These are phyloP conservation scores for Coniferiporia weirii DNA, from an alignment of 1,284 basidiomycete species.

Conservation along the genomic window DNA sequence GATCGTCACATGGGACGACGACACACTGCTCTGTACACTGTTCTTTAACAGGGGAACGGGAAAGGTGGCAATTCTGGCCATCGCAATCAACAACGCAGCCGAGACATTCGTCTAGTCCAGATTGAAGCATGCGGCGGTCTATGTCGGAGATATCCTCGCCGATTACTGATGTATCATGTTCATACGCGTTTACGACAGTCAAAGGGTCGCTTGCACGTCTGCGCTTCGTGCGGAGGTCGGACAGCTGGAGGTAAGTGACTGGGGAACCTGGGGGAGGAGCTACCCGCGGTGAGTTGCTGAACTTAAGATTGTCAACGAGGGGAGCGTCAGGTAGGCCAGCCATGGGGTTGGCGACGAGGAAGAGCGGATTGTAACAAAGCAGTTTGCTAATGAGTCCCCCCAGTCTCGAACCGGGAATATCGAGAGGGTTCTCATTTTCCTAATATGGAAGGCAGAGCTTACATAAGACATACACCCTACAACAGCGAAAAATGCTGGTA, in stretches of 20 bases:
- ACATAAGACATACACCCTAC: no score
- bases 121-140: not conserved
- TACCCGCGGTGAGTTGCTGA: not conserved
- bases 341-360: not conserved
- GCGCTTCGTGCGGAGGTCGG: slow-evolving; percentile 15
- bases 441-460: not conserved
- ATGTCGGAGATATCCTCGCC: not conserved
- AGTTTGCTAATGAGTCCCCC: not conserved
- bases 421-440: not conserved
- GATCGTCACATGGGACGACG: slow-evolving; percentile 19
- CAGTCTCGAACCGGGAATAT: not conserved
- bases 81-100: slow-evolving; percentile 20
- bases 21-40: slow-evolving; percentile 22
- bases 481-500: no score
- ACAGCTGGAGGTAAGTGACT: slow-evolving; percentile 11
- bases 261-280: not conserved
- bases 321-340: not conserved
- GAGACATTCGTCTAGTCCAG: slow-evolving; percentile 8
- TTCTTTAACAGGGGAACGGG: slow-evolving; percentile 37
- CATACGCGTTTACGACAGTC: not conserved
- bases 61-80: slow-evolving; percentile 31
- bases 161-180: not conserved
- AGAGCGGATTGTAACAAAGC: not conserved
- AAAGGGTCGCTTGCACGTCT: not conserved
- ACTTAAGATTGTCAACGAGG: not conserved